Conservation (phyloP, 176 grass and related monocot genomes). For the Eleusine indica region DNA sequence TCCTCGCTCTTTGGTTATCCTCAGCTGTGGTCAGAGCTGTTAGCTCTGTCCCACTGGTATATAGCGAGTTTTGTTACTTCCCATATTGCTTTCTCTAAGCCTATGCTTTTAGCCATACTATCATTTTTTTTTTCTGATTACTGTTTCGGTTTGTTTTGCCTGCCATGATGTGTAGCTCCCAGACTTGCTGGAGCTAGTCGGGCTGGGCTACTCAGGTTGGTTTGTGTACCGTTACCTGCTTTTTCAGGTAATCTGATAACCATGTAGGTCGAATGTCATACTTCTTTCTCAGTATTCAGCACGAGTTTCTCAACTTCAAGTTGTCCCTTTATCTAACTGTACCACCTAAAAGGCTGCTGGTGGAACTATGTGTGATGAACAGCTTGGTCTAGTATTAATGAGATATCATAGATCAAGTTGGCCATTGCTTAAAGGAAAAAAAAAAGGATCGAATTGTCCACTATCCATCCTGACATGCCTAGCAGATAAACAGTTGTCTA, state of each 20-base stretch:
- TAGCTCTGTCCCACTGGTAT: constrained; percentile 76
- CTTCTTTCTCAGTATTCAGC: constrained; percentile 25
- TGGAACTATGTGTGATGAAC: constrained; percentile 20
- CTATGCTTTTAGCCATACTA: not conserved
- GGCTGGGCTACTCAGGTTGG: constrained; percentile 73
- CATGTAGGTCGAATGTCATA: constrained; percentile 1
- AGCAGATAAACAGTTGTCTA: constrained; percentile 30
- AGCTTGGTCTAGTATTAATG: constrained; percentile 18
- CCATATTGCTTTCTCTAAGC: constrained; percentile 5
- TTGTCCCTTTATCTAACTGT: constrained; percentile 5
- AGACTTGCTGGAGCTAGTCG: constrained; percentile 69
- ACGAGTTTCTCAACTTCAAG: constrained; percentile 32
- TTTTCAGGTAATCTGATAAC: constrained; percentile 66
- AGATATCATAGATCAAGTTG: constrained; percentile 15
- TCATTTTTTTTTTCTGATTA: not conserved
- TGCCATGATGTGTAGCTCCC: constrained; percentile 57
- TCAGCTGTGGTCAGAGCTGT: constrained; percentile 57
- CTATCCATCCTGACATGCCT: constrained; percentile 17
- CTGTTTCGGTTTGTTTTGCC: not conserved
- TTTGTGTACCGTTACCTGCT: constrained; percentile 77
- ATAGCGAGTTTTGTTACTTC: not conserved
- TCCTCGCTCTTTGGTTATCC: constrained; percentile 69
- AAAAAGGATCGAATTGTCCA: not conserved
- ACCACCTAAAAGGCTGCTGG: constrained; percentile 28
- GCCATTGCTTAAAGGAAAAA: not conserved